phyloP scores from a whole-genome alignment of 129 eudicot species.

The Scalesia atractyloides region DNA sequence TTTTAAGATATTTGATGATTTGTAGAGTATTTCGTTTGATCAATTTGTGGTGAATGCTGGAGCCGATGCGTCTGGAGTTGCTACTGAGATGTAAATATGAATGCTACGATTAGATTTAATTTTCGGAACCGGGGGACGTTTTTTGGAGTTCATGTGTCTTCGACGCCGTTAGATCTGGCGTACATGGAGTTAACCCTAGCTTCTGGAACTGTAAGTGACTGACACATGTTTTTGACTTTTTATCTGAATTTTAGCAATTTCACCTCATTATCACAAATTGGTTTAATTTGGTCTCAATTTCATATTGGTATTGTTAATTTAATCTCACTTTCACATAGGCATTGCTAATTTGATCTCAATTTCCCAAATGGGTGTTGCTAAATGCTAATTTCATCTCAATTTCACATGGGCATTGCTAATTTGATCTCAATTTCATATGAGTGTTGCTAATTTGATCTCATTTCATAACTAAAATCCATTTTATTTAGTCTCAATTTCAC shows the following conservation, averaged over 20 bases:
- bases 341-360: background rate
- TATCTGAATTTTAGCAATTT: background rate
- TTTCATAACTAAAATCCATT: no score
- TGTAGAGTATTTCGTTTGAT: constrained; percentile 82
- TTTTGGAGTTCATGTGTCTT: constrained; percentile 86
- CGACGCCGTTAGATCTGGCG: constrained; percentile 73
- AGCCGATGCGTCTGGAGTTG: constrained; percentile 71
- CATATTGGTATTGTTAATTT: background rate
- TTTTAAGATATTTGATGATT: background rate
- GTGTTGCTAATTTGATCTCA: background rate
- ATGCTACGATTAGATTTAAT: constrained; percentile 62
- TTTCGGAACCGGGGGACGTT: constrained; percentile 81
- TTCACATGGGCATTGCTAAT: background rate
- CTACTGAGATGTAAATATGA: constrained; percentile 79
- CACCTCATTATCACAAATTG: background rate
- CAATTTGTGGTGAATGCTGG: constrained; percentile 76
- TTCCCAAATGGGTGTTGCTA: background rate
- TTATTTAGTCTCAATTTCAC: background rate
- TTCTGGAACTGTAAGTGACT: constrained; percentile 69
- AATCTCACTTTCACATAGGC: background rate
- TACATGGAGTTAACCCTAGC: constrained; percentile 66
- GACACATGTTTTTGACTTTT: background rate
- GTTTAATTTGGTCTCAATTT: background rate
- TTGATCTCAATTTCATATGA: background rate
- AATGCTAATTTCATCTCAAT: background rate